phyloP scores from a whole-genome alignment of 2,329 filamentous ascomycete species.

The Aspergillaceae sp. region DNA sequence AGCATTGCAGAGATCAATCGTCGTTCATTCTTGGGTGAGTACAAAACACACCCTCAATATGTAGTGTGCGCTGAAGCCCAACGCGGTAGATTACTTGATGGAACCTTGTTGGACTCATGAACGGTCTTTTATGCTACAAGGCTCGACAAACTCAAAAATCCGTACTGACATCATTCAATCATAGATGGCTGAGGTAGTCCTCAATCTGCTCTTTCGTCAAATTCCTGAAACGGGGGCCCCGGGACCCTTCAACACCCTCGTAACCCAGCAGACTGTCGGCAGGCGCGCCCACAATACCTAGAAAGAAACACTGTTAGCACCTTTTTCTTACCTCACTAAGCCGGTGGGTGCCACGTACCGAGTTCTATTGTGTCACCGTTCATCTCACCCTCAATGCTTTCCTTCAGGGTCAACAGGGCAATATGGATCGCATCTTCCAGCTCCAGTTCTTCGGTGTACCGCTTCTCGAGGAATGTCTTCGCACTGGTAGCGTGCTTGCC shows the following conservation, averaged over 20 bases:
- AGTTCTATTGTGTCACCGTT: constrained; percentile 98
- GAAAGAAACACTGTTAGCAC: constrained; percentile 2
- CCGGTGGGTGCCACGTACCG: constrained; percentile 47
- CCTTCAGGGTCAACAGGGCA: constrained; percentile 91
- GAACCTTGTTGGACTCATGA: constrained; percentile 15
- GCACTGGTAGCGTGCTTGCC: constrained; percentile 97
- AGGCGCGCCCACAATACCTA: constrained; percentile 89
- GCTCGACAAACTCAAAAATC: constrained; percentile 10
- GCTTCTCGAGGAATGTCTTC: constrained; percentile 98
- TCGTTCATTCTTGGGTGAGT: neutral
- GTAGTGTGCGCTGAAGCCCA: neutral
- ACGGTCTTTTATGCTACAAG: constrained; percentile 20
- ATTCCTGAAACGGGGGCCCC: constrained; percentile 46
- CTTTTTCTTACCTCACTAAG: neutral
- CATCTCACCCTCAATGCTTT: constrained; percentile 99
- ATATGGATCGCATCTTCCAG: constrained; percentile 98
- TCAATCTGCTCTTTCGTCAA: constrained; percentile 96
- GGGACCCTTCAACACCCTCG: constrained; percentile 40
- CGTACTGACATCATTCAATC: constrained; percentile 29
- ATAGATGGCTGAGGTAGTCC: constrained; percentile 98
- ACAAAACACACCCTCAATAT: neutral
- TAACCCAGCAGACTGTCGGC: constrained; percentile 88
- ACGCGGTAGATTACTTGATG: neutral
- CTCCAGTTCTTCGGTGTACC: constrained; percentile 94
- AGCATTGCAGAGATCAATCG: neutral